Conservation (phyloP, 2,329 filamentous ascomycete genomes). For the Seiridium cupressi region DNA sequence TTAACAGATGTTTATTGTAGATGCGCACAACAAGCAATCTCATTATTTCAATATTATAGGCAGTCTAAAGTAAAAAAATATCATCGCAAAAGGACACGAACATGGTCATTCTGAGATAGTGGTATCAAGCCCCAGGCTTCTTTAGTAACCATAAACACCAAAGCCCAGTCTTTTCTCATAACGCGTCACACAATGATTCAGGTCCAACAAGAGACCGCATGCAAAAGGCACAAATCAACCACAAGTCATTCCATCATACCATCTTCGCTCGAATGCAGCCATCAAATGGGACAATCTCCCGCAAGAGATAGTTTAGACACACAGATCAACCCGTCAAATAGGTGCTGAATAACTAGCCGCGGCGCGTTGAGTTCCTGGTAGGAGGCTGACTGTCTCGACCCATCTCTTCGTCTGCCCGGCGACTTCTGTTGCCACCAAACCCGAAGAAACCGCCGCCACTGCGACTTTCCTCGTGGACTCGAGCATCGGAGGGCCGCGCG, state of each 20-base stretch:
- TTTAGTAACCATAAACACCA: background rate
- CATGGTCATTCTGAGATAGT: background rate
- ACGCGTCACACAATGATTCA: background rate
- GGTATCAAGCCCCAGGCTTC: background rate
- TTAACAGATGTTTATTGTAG: too few relatives aligned
- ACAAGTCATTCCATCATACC: background rate
- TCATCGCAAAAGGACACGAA: background rate
- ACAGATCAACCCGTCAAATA: background rate
- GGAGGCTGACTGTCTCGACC: slow-evolving; percentile 13
- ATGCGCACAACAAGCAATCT: too few relatives aligned
- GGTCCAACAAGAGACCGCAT: too few relatives aligned
- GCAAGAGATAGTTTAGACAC: background rate
- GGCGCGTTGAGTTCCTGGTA: slow-evolving; percentile 13
- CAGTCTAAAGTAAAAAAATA: background rate
- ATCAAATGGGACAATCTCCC: background rate
- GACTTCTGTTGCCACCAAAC: slow-evolving; percentile 26
- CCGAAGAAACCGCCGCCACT: slow-evolving; percentile 25
- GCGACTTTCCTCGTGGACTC: slow-evolving; percentile 19
- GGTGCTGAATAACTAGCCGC: slow-evolving; percentile 8
- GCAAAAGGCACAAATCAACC: too few relatives aligned
- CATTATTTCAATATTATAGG: background rate
- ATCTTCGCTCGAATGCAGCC: background rate
- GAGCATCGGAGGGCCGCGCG: slow-evolving; percentile 20
- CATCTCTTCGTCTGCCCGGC: slow-evolving; percentile 25
- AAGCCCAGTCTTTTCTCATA: background rate